Evolutionary conservation across 257 asterid genomes (phyloP), one percentile per base, ranked within the genome.

Genomic region (Nicotiana benthamiana): DNA sequence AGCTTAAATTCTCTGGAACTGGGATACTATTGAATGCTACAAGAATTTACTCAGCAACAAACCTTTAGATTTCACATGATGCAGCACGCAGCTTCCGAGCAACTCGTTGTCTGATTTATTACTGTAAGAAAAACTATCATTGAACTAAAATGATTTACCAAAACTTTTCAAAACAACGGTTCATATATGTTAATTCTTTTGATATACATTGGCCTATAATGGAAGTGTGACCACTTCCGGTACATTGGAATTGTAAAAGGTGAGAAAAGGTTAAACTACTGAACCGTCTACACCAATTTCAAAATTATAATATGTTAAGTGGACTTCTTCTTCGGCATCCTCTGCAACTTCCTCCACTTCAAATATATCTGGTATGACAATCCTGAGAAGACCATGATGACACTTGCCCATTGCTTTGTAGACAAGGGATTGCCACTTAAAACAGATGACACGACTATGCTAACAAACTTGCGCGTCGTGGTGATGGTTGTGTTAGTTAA

Each of bases 401-500:
- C 97, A 18, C 98, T 93, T 20, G 89, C 91, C 98, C 99, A 93
- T 83, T 95, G 99, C 79, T 89, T 91, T 60, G 82, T 30, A 0
- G 97, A 95, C 77, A 95, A 89, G 40, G 98, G 97, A 68, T 93
- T 95, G 79, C 97, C 98, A 24, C 97, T 91, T 67, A 91, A 83
- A 80, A 95, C 70, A 13, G 98, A 95, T 40, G 97, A 93, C 67
- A 95, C 97, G 57, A 92, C 97, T n/a, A 95, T 95, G 97, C 99
- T 95, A 83, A 93, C 99, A 62, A 95, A 95, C 82, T 93, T 95
- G 51, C 98, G 92, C 0, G 97, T 95, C 0, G 99, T 93, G 84
- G 99, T 93, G 65, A 93, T 93, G 24, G 98, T 95, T 3, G 99
- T 95, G 94, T 95, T 95, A 24, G 98, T 89, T 78, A 95, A 84